These are phyloP conservation scores for Cladosporium sp. DNA, from an alignment of 2,329 filamentous ascomycete species.

Conservation along the genomic window DNA sequence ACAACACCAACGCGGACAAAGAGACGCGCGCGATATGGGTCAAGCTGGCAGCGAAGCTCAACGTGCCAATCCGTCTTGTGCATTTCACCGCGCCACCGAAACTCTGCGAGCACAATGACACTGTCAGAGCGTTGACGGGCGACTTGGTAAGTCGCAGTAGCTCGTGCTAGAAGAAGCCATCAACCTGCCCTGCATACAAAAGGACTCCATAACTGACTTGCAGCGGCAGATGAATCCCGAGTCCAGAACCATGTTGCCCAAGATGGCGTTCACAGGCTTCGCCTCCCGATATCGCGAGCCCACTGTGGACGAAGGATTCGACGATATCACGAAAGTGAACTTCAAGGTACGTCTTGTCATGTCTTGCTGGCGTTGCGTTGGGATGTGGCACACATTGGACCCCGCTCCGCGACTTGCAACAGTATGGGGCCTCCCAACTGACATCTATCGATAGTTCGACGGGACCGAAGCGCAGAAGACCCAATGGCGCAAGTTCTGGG, in stretches of 20 bases:
- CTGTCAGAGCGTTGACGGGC: constrained; percentile 68
- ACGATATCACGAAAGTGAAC: constrained; percentile 72
- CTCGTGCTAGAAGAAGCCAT: constrained; percentile 5
- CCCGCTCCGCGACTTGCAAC: constrained; percentile 6
- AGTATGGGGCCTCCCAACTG: constrained; percentile 14
- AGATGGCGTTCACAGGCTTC: constrained; percentile 78
- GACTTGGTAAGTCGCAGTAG: constrained; percentile 32
- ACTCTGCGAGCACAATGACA: constrained; percentile 83
- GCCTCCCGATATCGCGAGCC: constrained; percentile 73
- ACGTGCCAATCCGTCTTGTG: constrained; percentile 79
- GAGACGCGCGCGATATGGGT: constrained; percentile 80
- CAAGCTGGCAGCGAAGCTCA: constrained; percentile 67
- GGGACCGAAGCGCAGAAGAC: constrained; percentile 68
- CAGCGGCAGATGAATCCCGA: constrained; percentile 74
- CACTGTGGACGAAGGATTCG: constrained; percentile 73
- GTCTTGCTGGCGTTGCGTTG: constrained; percentile 15
- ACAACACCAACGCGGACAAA: constrained; percentile 91
- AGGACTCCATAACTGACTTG: constrained; percentile 16
- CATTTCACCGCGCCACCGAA: constrained; percentile 74
- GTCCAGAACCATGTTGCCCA: constrained; percentile 70
- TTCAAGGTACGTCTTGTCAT: constrained; percentile 60
- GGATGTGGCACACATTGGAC: not conserved
- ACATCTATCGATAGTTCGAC: constrained; percentile 55
- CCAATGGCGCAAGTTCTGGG: constrained; percentile 79
- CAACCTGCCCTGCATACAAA: constrained; percentile 16